Evolutionary conservation across 768 basidiomycete genomes (phyloP), one percentile per base, ranked within the genome.

Genomic region (Leucocoprinus leucothites): DNA sequence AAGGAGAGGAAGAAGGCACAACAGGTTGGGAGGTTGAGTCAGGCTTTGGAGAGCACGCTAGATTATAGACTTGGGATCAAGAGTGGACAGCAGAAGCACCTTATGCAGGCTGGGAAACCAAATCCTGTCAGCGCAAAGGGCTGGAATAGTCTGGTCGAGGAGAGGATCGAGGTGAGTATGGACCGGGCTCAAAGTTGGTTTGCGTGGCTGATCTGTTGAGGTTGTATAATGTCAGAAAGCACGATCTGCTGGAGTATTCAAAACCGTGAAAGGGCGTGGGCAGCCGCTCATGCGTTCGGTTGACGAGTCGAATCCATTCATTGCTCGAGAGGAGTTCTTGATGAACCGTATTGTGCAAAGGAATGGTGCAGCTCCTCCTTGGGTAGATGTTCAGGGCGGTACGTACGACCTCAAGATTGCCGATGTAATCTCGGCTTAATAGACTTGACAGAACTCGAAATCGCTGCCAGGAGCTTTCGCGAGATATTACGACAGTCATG

Each of bases 261-360:
- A 81, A n/a, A 73, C 72, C n/a, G 72, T 93, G 36, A 82, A 84
- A 63, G 91, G 91, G 1, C 76, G 84, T 41, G 80, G 80, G 6
- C 61, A 74, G 48, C 79, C 79, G 18, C 60, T 80, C 9, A 57
- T 59, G 0, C 64, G 67, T 0, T 66, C 69, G 13, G 64, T 61
- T 18, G 78, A 79, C 28, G 79, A 80, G 59, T 64, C 66, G 8
- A 81, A 80, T 57, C 78, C 80, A 0, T 80, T 80, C 68, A 86
- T 94, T 57, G 80, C 79, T 6, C 76, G 87, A 7, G 88, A 89
- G 60, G 91, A 93, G 64, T 89, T 86, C 61, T 72, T 94, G 46
- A 85, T 94, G 86, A 94, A 93, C 61, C 82, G 91, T 11, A 91
- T 92, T 56, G 80, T 94, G 6, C 85, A 90, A 63, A 76, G 83